Conservation (phyloP, 2,329 filamentous ascomycete species). For the Microcera coccophila region DNA sequence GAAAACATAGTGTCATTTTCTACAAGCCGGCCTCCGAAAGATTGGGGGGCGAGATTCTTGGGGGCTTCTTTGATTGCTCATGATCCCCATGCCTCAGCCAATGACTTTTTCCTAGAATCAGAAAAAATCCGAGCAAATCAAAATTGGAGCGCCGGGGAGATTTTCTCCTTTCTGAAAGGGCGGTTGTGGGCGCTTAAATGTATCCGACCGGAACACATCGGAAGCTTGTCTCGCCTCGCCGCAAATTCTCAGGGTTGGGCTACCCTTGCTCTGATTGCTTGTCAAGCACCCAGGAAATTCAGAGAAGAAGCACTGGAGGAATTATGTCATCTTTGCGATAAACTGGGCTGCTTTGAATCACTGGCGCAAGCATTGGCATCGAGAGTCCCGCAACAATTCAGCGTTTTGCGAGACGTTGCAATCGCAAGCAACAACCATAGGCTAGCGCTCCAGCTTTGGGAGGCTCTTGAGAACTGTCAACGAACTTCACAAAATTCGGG, state of each 20-base stretch:
- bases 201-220: background rate
- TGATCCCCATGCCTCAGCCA: background rate
- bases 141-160: background rate
- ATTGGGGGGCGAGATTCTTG: background rate
- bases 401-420: constrained; percentile 5
- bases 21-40: no score
- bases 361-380: background rate
- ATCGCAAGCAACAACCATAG: constrained; percentile 20
- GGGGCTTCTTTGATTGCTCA: background rate
- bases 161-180: background rate
- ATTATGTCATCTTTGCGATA: background rate
- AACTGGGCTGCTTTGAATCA: background rate
- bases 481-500: background rate
- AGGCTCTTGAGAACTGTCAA: constrained; percentile 5
- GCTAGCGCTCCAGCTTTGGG: constrained; percentile 24
- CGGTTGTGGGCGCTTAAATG: background rate
- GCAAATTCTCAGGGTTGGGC: background rate
- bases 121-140: background rate
- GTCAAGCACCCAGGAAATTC: background rate
- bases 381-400: background rate
- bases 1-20: background rate
- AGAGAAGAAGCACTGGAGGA: background rate
- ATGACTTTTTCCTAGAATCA: background rate
- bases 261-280: background rate
- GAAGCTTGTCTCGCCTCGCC: background rate